A percentile compares a stretch with the other conserved stretches of the same genome.
Conservation (phyloP, 352 stramenopile species). For the Pythium graminicola region DNA sequence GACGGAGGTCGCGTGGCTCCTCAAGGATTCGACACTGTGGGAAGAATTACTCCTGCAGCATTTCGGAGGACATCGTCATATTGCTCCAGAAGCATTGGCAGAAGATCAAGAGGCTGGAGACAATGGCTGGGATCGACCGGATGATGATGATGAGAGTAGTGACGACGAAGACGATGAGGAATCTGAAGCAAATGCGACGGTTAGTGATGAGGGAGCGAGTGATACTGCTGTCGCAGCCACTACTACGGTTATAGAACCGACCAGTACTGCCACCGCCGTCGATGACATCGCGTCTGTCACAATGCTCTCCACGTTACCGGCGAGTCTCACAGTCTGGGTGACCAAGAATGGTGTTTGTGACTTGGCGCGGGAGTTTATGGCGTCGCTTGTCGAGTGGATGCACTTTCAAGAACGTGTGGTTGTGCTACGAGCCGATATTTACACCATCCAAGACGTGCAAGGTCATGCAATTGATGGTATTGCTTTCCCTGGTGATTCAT, state of each 20-base stretch:
- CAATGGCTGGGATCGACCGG: constrained; percentile 11
- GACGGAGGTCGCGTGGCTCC: constrained; percentile 9
- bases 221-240: too few species aligned
- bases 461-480: constrained; percentile 32
- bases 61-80: constrained; percentile 12
- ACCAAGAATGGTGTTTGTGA: constrained; percentile 19
- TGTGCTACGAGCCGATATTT: constrained; percentile 39
- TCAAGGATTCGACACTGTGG: constrained; percentile 35
- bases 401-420: constrained; percentile 33
- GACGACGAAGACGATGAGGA: constrained; percentile 4
- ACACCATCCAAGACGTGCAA: constrained; percentile 30
- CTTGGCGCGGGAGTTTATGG: constrained; percentile 27
- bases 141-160: constrained; percentile 16
- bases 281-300: too few species aligned
- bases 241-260: too few species aligned
- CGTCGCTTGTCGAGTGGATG: constrained; percentile 27
- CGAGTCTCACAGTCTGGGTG: constrained; percentile 6
- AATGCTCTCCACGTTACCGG: background rate
- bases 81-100: background rate
- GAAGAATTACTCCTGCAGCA: constrained; percentile 25
- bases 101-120: constrained; percentile 1
- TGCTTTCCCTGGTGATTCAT: constrained; percentile 40
- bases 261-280: too few species aligned
- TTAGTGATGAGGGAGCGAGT: too few species aligned
- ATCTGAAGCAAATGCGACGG: background rate